phyloP scores from a whole-genome alignment of 2,329 filamentous ascomycete species.

The Blastomyces percursus region DNA sequence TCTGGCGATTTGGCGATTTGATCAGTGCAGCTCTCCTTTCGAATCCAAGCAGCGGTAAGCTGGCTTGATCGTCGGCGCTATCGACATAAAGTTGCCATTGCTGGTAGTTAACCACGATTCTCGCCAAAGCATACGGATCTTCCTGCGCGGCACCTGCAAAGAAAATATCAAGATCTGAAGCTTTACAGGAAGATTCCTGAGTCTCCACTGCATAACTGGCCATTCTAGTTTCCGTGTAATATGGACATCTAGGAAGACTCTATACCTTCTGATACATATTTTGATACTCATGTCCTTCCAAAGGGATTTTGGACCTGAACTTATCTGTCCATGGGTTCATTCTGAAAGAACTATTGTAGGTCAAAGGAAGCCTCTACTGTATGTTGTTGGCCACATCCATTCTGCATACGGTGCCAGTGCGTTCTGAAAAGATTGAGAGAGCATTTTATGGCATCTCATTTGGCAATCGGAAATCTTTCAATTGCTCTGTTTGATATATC shows the following conservation, averaged over 20 bases:
- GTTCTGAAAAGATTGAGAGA: slow-evolving; percentile 58
- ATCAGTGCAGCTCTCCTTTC: slow-evolving; percentile 51
- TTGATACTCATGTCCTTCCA: slow-evolving; percentile 63
- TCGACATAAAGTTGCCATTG: slow-evolving; percentile 62
- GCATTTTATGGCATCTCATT: slow-evolving; percentile 51
- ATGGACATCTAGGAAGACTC: slow-evolving; percentile 56
- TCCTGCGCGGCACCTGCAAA: slow-evolving; percentile 40
- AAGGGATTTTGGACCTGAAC: slow-evolving; percentile 46
- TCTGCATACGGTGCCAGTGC: slow-evolving; percentile 53
- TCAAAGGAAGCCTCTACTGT: slow-evolving; percentile 53
- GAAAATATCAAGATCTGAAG: slow-evolving; percentile 47
- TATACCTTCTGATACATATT: slow-evolving; percentile 11
- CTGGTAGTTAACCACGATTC: slow-evolving; percentile 82
- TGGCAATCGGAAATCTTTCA: slow-evolving; percentile 5
- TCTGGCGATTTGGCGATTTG: slow-evolving; percentile 35
- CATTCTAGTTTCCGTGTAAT: slow-evolving; percentile 58
- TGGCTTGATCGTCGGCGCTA: slow-evolving; percentile 65
- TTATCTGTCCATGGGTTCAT: slow-evolving; percentile 55
- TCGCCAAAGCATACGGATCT: slow-evolving; percentile 52
- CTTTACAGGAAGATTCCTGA: slow-evolving; percentile 55
- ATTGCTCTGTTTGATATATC: not conserved
- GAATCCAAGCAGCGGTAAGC: slow-evolving; percentile 66
- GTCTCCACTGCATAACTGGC: slow-evolving; percentile 44
- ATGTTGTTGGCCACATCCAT: slow-evolving; percentile 73
- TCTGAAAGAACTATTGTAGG: slow-evolving; percentile 55